Evolutionary conservation across 1,284 basidiomycete genomes (phyloP).

Genomic region (Ceratobasidium sp.): DNA sequence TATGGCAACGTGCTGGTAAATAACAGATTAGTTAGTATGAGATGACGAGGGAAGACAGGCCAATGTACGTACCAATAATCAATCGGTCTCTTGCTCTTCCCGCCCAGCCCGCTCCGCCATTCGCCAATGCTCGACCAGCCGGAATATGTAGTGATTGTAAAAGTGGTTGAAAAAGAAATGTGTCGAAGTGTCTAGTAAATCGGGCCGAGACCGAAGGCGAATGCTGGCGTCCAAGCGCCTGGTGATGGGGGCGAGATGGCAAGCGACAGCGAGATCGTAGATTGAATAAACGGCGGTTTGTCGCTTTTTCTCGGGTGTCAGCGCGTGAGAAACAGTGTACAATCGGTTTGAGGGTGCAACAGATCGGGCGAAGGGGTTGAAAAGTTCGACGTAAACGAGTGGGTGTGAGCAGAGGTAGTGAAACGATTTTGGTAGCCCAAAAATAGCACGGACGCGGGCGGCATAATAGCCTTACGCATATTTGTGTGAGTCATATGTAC

Average conservation of each 20-base stretch:
- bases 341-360: background rate
- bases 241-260: conserved; percentile 16
- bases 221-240: background rate
- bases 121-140: conserved; percentile 8
- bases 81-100: conserved; percentile 42
- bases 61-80: conserved; percentile 45
- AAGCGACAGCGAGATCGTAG: conserved; percentile 12
- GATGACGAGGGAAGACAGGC: no score
- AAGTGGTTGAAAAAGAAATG: conserved; percentile 30
- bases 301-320: background rate
- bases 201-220: background rate
- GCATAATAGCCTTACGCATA: conserved; percentile 10
- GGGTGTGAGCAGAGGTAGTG: background rate
- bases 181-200: background rate
- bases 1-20: background rate
- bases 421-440: background rate
- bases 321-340: background rate
- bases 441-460: conserved; percentile 23
- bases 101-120: background rate
- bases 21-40: conserved; percentile 9
- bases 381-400: conserved; percentile 34
- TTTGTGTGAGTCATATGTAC: background rate
- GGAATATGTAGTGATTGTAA: conserved; percentile 8
- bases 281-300: background rate
- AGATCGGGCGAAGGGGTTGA: background rate